These are phyloP conservation scores for Takashimella koratensis DNA, from an alignment of 1,284 basidiomycete genomes.

Conservation along the genomic window DNA sequence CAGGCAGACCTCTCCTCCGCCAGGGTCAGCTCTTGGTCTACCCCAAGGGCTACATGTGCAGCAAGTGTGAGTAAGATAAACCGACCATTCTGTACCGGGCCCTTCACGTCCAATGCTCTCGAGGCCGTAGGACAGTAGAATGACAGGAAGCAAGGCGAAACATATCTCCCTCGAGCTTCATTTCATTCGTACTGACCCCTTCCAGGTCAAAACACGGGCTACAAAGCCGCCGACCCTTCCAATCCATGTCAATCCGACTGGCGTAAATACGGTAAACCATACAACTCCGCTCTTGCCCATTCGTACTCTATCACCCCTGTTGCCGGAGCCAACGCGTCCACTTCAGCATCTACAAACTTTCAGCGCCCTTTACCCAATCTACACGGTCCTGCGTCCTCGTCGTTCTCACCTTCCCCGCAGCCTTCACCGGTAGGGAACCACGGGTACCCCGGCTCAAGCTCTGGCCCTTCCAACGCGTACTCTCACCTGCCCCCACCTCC, in stretches of 20 bases:
- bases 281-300: constrained; percentile 37
- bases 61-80: constrained; percentile 32
- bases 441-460: background rate
- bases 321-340: constrained; percentile 23
- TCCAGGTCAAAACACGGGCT: constrained; percentile 45
- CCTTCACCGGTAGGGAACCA: background rate
- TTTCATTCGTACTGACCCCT: background rate
- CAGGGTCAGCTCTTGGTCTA: constrained; percentile 44
- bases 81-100: background rate
- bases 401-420: background rate
- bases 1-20: constrained; percentile 42
- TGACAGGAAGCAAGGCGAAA: too few species aligned
- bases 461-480: constrained; percentile 2
- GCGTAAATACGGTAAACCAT: constrained; percentile 46
- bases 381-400: background rate
- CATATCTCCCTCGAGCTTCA: background rate
- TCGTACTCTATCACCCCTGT: constrained; percentile 29
- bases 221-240: constrained; percentile 41
- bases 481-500: constrained; percentile 21
- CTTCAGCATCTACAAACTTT: constrained; percentile 34
- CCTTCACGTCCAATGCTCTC: too few species aligned
- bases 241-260: constrained; percentile 40
- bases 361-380: constrained; percentile 36
- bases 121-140: too few species aligned
- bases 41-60: constrained; percentile 37